Percentiles rank a stretch among this genome's conserved stretches.
Evolutionary conservation across 2,329 filamentous ascomycete species (phyloP).

Genomic region (Podosphaera aphanis): DNA sequence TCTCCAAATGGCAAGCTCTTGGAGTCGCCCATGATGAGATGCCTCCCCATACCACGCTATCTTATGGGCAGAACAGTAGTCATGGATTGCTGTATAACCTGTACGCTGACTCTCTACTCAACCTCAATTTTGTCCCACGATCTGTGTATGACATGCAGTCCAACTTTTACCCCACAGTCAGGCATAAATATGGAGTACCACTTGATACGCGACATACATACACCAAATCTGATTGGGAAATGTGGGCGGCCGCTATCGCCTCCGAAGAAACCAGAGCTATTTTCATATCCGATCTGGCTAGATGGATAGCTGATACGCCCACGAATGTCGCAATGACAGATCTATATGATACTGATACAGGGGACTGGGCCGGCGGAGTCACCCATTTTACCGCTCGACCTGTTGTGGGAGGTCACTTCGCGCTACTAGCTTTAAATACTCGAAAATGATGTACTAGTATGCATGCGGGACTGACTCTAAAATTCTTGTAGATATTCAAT

Average conservation of each 20-base stretch:
- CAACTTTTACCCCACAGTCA: constrained; percentile 48
- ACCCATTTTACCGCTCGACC: constrained; percentile 52
- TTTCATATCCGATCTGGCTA: constrained; percentile 45
- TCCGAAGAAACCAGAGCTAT: constrained; percentile 32
- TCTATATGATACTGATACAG: constrained; percentile 48
- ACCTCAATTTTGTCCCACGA: constrained; percentile 52
- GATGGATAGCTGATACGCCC: constrained; percentile 51
- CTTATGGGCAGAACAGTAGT: constrained; percentile 42
- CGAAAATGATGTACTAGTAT: background rate
- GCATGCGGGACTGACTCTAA: no score
- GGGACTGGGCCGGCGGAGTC: constrained; percentile 19
- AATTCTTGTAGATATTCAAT: no score
- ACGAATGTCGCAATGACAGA: constrained; percentile 55
- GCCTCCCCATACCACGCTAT: constrained; percentile 46
- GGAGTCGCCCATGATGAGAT: constrained; percentile 43
- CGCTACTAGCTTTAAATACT: constrained; percentile 34
- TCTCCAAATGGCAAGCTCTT: constrained; percentile 46
- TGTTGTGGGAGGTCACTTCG: constrained; percentile 60
- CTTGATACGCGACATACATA: constrained; percentile 63
- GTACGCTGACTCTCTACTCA: constrained; percentile 55
- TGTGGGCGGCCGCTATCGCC: constrained; percentile 49
- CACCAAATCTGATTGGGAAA: constrained; percentile 73
- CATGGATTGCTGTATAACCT: constrained; percentile 51
- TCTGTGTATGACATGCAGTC: constrained; percentile 58
- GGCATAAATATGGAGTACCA: constrained; percentile 56